A percentile compares a stretch with the other conserved stretches of the same genome.
Conservation (phyloP, 2,329 filamentous ascomycete genomes). For the Dactylonectria macrodidyma region DNA sequence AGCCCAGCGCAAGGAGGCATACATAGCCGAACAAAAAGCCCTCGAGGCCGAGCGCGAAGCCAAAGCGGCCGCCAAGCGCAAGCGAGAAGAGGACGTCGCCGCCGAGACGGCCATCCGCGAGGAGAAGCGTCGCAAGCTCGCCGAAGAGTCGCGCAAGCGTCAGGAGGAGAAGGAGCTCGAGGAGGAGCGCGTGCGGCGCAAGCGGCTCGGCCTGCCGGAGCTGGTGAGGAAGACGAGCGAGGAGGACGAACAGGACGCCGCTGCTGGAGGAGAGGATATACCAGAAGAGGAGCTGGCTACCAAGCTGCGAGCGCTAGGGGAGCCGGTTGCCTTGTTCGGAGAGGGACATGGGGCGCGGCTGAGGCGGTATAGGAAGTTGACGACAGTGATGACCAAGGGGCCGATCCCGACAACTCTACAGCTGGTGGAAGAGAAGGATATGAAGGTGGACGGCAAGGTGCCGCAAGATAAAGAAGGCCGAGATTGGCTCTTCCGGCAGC, state of each 20-base stretch:
- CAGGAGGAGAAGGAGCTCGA: constrained; percentile 81
- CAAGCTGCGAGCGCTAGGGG: constrained; percentile 79
- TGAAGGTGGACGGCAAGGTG: constrained; percentile 81
- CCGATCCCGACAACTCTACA: constrained; percentile 90
- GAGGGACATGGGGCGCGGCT: constrained; percentile 81
- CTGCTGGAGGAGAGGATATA: constrained; percentile 71
- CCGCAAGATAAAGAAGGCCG: constrained; percentile 76
- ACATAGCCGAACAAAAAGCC: constrained; percentile 84
- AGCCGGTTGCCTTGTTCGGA: constrained; percentile 85
- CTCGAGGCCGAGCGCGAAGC: constrained; percentile 80
- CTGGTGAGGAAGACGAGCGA: constrained; percentile 63
- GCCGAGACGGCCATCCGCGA: constrained; percentile 79
- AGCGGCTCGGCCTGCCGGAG: constrained; percentile 85
- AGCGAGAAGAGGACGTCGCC: constrained; percentile 88
- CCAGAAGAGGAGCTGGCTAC: constrained; percentile 77
- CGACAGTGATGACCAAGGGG: constrained; percentile 75
- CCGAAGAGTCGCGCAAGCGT: constrained; percentile 81
- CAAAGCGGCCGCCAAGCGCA: constrained; percentile 83
- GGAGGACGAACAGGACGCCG: constrained; percentile 57
- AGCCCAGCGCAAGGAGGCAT: constrained; percentile 83
- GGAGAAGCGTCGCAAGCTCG: constrained; percentile 85
- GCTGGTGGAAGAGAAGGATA: constrained; percentile 86
- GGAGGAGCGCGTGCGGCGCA: constrained; percentile 80
- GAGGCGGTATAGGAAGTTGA: constrained; percentile 78
- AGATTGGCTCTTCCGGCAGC: constrained; percentile 84